These are phyloP conservation scores for Naganishia sp. DNA, from an alignment of 1,284 basidiomycete species.

Conservation along the genomic window DNA sequence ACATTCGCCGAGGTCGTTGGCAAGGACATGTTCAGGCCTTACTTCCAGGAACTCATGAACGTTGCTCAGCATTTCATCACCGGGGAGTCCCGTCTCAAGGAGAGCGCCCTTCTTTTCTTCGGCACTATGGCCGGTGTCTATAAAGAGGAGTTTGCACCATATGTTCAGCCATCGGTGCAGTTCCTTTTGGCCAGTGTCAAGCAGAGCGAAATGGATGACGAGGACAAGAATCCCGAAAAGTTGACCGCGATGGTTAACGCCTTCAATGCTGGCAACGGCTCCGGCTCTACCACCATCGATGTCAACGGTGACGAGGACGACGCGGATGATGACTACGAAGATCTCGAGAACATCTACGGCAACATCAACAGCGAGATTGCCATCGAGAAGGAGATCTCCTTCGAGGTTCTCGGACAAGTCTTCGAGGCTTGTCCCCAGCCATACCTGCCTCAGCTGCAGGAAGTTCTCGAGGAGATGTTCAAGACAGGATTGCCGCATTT, in stretches of 20 bases:
- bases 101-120: constrained; percentile 98
- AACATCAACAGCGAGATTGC: constrained; percentile 92
- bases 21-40: constrained; percentile 89
- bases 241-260: constrained; percentile 49
- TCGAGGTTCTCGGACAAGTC: constrained; percentile 90
- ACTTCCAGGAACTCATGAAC: constrained; percentile 94
- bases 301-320: constrained; percentile 65
- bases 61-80: constrained; percentile 89
- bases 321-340: constrained; percentile 75
- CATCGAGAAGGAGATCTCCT: constrained; percentile 98
- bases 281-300: constrained; percentile 59
- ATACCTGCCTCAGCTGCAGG: constrained; percentile 79
- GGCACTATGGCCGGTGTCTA: constrained; percentile 97
- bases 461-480: constrained; percentile 68
- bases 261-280: constrained; percentile 58
- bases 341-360: constrained; percentile 66
- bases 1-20: constrained; percentile 98
- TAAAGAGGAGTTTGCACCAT: constrained; percentile 87
- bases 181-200: constrained; percentile 80
- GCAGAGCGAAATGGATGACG: constrained; percentile 65
- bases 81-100: constrained; percentile 79
- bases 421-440: constrained; percentile 78
- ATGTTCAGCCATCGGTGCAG: constrained; percentile 83
- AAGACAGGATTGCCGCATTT: constrained; percentile 88
- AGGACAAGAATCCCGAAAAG: constrained; percentile 53